A percentile compares a stretch with the other conserved stretches of the same genome.
phyloP scores from a whole-genome alignment of 2,329 filamentous ascomycete genomes.

The Fusarium goolgardi region DNA sequence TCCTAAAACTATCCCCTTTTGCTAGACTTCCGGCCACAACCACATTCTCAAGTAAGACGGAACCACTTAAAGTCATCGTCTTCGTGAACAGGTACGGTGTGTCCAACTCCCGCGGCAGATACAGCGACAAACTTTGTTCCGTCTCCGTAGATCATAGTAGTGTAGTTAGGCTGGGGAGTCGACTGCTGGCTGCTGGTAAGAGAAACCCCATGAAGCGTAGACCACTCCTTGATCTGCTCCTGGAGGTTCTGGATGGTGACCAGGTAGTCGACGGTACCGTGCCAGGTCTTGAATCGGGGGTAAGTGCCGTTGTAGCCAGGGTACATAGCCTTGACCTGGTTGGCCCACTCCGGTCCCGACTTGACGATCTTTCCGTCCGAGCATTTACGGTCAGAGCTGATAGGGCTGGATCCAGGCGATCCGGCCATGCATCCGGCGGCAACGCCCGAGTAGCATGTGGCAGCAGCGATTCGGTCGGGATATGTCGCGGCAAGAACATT shows the following conservation, averaged over 20 bases:
- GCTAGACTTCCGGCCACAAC: fast-evolving
- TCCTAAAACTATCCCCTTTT: not conserved
- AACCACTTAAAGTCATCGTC: slow-evolving; percentile 19
- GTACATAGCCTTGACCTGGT: slow-evolving; percentile 60
- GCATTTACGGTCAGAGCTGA: slow-evolving; percentile 60
- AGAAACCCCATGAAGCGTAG: not conserved
- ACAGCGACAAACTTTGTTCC: slow-evolving; percentile 18
- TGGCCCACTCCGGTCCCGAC: slow-evolving; percentile 56
- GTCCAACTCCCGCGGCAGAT: slow-evolving; percentile 11
- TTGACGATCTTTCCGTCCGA: slow-evolving; percentile 61
- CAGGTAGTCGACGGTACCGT: slow-evolving; percentile 63
- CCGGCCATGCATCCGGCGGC: slow-evolving; percentile 64
- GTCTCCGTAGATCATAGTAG: slow-evolving; percentile 10
- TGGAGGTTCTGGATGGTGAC: slow-evolving; percentile 66
- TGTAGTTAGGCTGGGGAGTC: not conserved
- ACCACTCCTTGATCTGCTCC: slow-evolving; percentile 68
- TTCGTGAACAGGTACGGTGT: not conserved
- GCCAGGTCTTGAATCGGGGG: slow-evolving; percentile 70
- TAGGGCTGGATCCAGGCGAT: slow-evolving; percentile 49
- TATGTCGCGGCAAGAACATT: slow-evolving; percentile 65
- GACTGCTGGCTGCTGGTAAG: not conserved
- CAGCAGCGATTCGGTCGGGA: slow-evolving; percentile 65
- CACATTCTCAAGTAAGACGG: not conserved
- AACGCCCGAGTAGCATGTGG: slow-evolving; percentile 63
- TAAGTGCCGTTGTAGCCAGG: slow-evolving; percentile 61